Evolutionary conservation across 257 asterid genomes (phyloP), one percentile per base, ranked within the genome.

Genomic region (Nicotiana benthamiana): DNA sequence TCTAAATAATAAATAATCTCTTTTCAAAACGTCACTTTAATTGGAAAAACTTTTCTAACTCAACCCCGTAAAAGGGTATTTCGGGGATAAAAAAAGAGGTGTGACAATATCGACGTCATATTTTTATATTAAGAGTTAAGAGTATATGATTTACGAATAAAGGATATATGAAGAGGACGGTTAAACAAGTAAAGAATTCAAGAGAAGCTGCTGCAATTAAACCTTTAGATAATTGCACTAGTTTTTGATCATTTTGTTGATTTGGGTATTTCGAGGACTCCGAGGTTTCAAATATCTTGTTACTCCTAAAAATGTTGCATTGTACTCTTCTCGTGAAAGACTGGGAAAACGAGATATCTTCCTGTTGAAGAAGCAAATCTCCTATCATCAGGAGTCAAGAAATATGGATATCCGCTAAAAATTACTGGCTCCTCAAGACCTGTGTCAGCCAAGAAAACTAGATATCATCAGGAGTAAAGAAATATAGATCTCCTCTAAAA

Each of bases 301-400:
- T 56, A 82, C 62, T 56, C 65, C 83, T 12, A 82, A 83, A 83
- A 52, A 61, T 61, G 84, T 20, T 75, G 80, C 30, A 65, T 40
- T 62, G 28, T 13, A 82, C 56, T 70, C 32, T 40, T 68, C 32
- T 34, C 72, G 22, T 75, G 16, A 26, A 85, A 70, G 46, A 40
- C 46, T 36, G 43, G 43, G 9, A 40, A 40, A 40, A 8, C 2
- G 11, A 36, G 43, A 8, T 87, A 81, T 81, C 68, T 91, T 65
- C 59, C 84, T 68, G 83, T 82, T 52, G 77, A 80, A 9, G 97
- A 91, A 81, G 94, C 91, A 26, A 60, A 85, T 52, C 74, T 4
- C 88, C 88, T 91, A 68, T 77, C 88, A 6, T 80, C 87, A 16
- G 89, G 87, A 75, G 86, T 86, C 77, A 77, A 24, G 17, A 78